Base-by-base conservation (phyloP, 2,329 filamentous ascomycete genomes). In the Pseudogymnoascus sp. region DNA sequence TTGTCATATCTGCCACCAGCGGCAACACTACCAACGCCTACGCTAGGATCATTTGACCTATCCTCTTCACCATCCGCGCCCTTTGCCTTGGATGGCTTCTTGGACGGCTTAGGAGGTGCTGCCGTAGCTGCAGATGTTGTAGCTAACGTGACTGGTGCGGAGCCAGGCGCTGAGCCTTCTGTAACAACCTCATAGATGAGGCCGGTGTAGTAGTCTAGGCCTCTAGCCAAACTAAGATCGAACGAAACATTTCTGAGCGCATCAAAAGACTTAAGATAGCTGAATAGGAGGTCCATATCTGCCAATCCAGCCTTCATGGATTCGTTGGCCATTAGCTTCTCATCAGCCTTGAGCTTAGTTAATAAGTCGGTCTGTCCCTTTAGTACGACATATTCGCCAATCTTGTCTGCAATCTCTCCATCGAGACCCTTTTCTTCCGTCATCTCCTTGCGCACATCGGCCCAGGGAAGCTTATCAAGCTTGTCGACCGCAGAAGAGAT, bases 401-500 rank as follows among this genome's bases (percentile, higher is more conserved):
- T 96, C 72, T 86, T 89, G 78, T 97, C 92, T 57, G 93, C 93
- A 31, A 93, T 85, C 13, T 85, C 87, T 23, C 81, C 80, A 45
- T 86, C 84, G 1, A 98, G 81, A 0, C 92, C 92, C 79, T 97
- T 97, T 68, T 96, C 90, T 69, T 93, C 90, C 0, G 90, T 88
- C 93, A 97, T 97, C 76, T 97, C 93, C 76, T 89, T 90, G 75
- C 88, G 87, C 62, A 97, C 93, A 68, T 96, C 92, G 34, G 83
- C 84, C 93, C 93, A 97, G 1, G 92, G 89, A 73, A 88, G 80
- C 79, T 98, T 98, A 77, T 97, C 93, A 63, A 98, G 81, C 80
- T 98, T 98, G 79, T 98, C 93, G 57, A 98, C 93, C 1, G 93
- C 93, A 23, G 90, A 95, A 41, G 90, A 95, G 72, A 97, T 97